These are phyloP conservation scores for Glarea lozoyensis DNA, from an alignment of 495 filamentous ascomycete species.

Conservation along the genomic window DNA sequence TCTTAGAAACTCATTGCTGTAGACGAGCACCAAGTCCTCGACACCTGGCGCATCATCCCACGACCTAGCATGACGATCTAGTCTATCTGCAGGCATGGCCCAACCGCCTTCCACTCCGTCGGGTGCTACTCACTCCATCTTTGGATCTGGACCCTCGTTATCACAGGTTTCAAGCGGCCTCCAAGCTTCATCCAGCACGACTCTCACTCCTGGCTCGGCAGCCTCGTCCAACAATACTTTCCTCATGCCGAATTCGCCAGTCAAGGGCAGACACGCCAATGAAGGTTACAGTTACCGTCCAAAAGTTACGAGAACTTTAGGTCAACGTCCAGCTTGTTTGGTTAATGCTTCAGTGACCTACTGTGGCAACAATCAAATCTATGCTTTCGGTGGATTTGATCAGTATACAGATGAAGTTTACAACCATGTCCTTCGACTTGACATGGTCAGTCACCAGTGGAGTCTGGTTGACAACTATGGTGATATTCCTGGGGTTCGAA, in stretches of 20 bases:
- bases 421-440: constrained; percentile 87
- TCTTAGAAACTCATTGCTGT: too few relatives aligned
- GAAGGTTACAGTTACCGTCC: constrained; percentile 77
- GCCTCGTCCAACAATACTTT: constrained; percentile 66
- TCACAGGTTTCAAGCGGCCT: constrained; percentile 3
- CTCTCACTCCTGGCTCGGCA: constrained; percentile 33
- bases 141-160: constrained; percentile 8
- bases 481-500: constrained; percentile 93
- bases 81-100: constrained; percentile 9
- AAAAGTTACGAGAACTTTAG: constrained; percentile 68
- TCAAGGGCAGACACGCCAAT: constrained; percentile 39
- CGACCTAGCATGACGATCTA: constrained; percentile 7
- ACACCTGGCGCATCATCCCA: background rate
- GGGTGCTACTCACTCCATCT: constrained; percentile 12
- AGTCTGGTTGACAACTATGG: constrained; percentile 96
- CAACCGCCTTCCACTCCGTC: constrained; percentile 23
- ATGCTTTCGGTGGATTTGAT: constrained; percentile 98
- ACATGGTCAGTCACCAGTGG: constrained; percentile 83
- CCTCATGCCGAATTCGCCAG: constrained; percentile 74
- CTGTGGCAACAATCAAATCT: constrained; percentile 90
- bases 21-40: background rate
- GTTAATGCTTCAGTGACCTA: constrained; percentile 98
- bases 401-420: constrained; percentile 99
- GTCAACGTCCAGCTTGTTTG: constrained; percentile 85
- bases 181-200: constrained; percentile 1